Base-by-base conservation (phyloP, 371 early-diverging fungal genomes). In the Zopfochytrium polystomum region DNA sequence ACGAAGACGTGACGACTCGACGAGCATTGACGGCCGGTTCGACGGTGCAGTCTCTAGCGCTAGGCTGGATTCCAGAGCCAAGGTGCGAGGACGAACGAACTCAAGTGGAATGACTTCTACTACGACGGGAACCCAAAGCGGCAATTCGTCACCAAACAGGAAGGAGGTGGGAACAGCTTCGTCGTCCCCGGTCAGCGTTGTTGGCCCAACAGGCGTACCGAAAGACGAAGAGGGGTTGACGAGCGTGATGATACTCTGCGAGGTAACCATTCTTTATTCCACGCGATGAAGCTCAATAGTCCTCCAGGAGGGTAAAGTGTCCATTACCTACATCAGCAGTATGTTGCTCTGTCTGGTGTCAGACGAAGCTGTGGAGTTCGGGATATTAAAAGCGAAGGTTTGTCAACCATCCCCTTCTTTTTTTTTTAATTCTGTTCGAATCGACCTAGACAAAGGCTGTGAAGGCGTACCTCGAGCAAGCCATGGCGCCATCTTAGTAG, bases 291-390 rank as follows among this genome's bases (percentile, higher is more conserved):
- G 26, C 15, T 18, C 15, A 22, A 11, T 22, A 44, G 3, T 9
- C 1, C 23, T 30, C 27, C 67, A 87, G 86, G 80, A 85, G 49
- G 88, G 88, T 6, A 75, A 77, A 31, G 79, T 87, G 18, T 81
- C 81, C 23, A 76, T 88, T 9, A 78, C 85, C 30, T 62, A 71
- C 3, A 80, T 85, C 4, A 79, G 84, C 48, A 66, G 80, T 7
- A 86, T 87, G 86, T 72, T 90, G 20, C 73, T 90, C 1, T 90
- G 90, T 71, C 73, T 88, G 9, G 85, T 87, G 0, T 86, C 84
- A 33, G 75, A 80, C 34, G 70, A 75, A 26, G 68, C 76, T 4
- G 84, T 83, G 11, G 85, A 86, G 60, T 71, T 87, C 6, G 88
- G 87, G 5, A 81, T 88, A 38, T 69, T 90, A 34, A 84, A 81